Conservation (phyloP, 2,329 filamentous ascomycete species). For the Ceratocystis smalleyi region DNA sequence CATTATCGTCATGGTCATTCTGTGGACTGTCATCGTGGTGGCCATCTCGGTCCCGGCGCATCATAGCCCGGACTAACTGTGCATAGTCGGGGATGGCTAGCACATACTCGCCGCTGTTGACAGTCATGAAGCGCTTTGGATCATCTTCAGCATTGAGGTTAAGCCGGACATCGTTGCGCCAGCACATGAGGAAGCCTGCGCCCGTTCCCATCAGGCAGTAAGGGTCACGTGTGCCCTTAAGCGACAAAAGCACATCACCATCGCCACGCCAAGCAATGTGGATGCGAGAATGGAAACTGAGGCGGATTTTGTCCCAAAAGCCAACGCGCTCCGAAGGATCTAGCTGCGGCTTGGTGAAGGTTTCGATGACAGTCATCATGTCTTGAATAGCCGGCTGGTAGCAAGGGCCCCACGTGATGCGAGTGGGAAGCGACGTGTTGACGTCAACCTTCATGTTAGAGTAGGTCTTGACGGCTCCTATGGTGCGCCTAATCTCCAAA, state of each 20-base stretch:
- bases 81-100: slow-evolving; percentile 89
- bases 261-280: slow-evolving; percentile 86
- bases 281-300: slow-evolving; percentile 85
- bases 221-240: slow-evolving; percentile 85
- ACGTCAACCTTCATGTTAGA: slow-evolving; percentile 85
- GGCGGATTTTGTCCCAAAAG: slow-evolving; percentile 96
- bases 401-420: slow-evolving; percentile 92
- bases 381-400: slow-evolving; percentile 97
- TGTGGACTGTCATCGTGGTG: slow-evolving; percentile 35
- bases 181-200: slow-evolving; percentile 95
- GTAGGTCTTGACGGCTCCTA: slow-evolving; percentile 90
- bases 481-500: slow-evolving; percentile 76
- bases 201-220: slow-evolving; percentile 87
- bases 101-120: slow-evolving; percentile 89
- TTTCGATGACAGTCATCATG: slow-evolving; percentile 99
- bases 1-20: background rate
- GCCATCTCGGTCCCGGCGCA: slow-evolving; percentile 29
- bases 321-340: slow-evolving; percentile 88
- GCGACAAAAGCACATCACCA: slow-evolving; percentile 81
- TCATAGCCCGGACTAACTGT: slow-evolving; percentile 60
- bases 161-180: slow-evolving; percentile 85
- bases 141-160: slow-evolving; percentile 73
- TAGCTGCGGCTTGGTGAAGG: slow-evolving; percentile 87
- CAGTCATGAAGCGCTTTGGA: slow-evolving; percentile 84
- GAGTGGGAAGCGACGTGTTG: slow-evolving; percentile 80